phyloP scores from a whole-genome alignment of 2,329 filamentous ascomycete genomes.

The Aspergillus piperis region DNA sequence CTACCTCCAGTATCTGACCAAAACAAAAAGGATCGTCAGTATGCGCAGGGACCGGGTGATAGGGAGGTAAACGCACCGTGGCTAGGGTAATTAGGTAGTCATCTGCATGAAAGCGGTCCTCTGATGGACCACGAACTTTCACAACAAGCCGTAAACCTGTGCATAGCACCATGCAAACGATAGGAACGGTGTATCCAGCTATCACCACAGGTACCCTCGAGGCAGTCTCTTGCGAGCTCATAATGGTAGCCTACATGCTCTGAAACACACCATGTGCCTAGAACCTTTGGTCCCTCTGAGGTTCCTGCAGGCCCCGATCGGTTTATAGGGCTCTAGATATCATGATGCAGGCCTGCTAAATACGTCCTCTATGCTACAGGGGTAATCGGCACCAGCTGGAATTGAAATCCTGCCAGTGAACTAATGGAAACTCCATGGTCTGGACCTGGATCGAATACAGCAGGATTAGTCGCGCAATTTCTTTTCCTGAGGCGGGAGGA shows the following conservation, averaged over 20 bases:
- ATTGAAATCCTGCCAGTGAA: not conserved
- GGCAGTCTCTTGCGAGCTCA: not conserved
- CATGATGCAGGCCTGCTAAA: not conserved
- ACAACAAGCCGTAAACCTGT: slow-evolving; percentile 1
- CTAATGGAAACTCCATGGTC: not conserved
- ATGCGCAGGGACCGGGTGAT: not conserved
- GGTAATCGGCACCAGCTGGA: not conserved
- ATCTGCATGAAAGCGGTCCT: slow-evolving; percentile 7
- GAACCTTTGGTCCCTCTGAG: too few relatives aligned
- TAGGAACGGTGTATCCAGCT: slow-evolving; percentile 8
- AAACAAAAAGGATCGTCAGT: not conserved
- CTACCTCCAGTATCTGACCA: slow-evolving; percentile 1
- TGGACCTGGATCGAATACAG: not conserved
- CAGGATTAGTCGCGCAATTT: not conserved
- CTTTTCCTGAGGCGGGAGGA: not conserved
- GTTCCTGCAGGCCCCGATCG: not conserved
- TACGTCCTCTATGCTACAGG: not conserved
- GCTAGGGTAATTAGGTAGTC: slow-evolving; percentile 6
- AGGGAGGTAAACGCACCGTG: not conserved
- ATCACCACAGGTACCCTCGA: slow-evolving; percentile 4
- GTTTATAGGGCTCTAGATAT: not conserved
- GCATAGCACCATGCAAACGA: not conserved
- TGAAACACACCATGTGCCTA: not conserved
- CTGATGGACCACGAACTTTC: slow-evolving; percentile 1
- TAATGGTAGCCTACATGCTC: not conserved